Conservation (phyloP, 495 filamentous ascomycete species). For the Penicillium maclennaniae region DNA sequence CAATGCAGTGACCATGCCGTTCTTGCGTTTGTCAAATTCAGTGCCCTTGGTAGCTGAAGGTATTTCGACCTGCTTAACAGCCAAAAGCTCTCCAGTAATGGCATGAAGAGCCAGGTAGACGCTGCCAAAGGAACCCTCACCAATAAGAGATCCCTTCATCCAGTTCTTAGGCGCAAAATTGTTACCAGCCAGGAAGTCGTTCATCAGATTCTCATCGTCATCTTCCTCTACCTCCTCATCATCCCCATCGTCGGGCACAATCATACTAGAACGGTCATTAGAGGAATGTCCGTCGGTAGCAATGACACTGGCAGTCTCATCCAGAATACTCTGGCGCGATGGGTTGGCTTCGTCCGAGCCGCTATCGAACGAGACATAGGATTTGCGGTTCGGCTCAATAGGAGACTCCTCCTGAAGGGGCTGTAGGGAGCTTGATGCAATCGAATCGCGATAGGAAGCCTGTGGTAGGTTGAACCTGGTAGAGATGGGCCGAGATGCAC, state of each 20-base stretch:
- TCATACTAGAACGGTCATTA: conserved; percentile 60
- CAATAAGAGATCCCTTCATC: conserved; percentile 98
- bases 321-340: conserved; percentile 69
- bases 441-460: conserved; percentile 71
- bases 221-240: conserved; percentile 39
- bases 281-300: conserved; percentile 63
- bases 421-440: conserved; percentile 83
- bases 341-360: conserved; percentile 74
- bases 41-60: conserved; percentile 75
- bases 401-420: conserved; percentile 89
- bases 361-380: conserved; percentile 93
- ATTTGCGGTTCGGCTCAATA: conserved; percentile 85
- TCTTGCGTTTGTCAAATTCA: conserved; percentile 83
- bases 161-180: conserved; percentile 94
- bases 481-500: conserved; percentile 57
- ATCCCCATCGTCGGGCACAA: conserved; percentile 74
- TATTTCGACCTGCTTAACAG: conserved; percentile 97
- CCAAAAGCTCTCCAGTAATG: conserved; percentile 95
- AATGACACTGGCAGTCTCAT: conserved; percentile 70
- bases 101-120: conserved; percentile 97
- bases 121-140: conserved; percentile 93
- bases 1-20: conserved; percentile 93
- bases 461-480: conserved; percentile 56
- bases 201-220: conserved; percentile 67
- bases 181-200: conserved; percentile 79